Conservation (phyloP, 768 basidiomycete species). For the Lepiota venenata region DNA sequence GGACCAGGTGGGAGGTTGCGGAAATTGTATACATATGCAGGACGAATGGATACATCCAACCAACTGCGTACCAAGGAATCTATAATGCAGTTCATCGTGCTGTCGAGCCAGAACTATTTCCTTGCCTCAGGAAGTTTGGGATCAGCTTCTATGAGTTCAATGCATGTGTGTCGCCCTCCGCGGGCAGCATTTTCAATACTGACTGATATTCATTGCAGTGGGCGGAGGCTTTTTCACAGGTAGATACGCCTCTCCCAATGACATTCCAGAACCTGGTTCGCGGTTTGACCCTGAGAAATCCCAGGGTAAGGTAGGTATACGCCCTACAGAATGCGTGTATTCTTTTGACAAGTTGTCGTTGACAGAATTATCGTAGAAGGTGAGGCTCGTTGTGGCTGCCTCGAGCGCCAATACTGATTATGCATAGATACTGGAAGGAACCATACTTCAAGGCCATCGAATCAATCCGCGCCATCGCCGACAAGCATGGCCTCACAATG, state of each 20-base stretch:
- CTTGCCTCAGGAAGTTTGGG: slow-evolving; percentile 55
- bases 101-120: slow-evolving; percentile 45
- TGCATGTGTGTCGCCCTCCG: slow-evolving; percentile 33
- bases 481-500: slow-evolving; percentile 42
- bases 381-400: slow-evolving; percentile 20
- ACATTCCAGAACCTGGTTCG: slow-evolving; percentile 44
- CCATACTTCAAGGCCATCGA: slow-evolving; percentile 49
- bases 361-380: slow-evolving; percentile 33
- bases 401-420: background rate
- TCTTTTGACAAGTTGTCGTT: slow-evolving; percentile 10
- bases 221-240: slow-evolving; percentile 60
- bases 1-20: slow-evolving; percentile 54
- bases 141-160: slow-evolving; percentile 56
- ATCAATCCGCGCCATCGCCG: slow-evolving; percentile 38
- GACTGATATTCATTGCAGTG: slow-evolving; percentile 31
- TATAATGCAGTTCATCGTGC: slow-evolving; percentile 38
- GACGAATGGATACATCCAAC: slow-evolving; percentile 48
- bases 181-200: background rate
- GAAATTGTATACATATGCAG: slow-evolving; percentile 58
- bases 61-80: slow-evolving; percentile 52
- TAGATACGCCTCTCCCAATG: slow-evolving; percentile 38
- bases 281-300: slow-evolving; percentile 48
- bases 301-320: slow-evolving; percentile 42
- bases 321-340: background rate
- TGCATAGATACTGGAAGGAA: slow-evolving; percentile 49